Evolutionary conservation across 1,284 basidiomycete genomes (phyloP).

Genomic region (Sporisorium reilianum): DNA sequence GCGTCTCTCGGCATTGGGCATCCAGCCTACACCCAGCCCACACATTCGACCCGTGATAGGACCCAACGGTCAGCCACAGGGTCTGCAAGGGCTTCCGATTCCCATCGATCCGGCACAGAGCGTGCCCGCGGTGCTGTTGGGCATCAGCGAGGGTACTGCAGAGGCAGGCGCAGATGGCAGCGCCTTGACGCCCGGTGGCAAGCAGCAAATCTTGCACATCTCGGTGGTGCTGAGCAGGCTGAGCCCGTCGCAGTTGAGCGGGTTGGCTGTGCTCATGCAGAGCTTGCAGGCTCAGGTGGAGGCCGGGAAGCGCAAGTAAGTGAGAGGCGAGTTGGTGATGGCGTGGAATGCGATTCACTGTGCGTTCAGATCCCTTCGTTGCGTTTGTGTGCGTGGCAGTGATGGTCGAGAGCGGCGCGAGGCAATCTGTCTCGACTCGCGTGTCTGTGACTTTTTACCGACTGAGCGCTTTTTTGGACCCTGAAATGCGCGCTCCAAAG

Average conservation of each 20-base stretch:
- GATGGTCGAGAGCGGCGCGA: too few relatives aligned
- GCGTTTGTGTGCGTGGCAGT: not conserved
- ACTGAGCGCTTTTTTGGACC: conserved; percentile 14
- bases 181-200: conserved; percentile 11
- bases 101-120: conserved; percentile 56
- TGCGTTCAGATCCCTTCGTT: not conserved
- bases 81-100: conserved; percentile 51
- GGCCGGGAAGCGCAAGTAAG: conserved; percentile 32
- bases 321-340: not conserved
- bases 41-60: conserved; percentile 59
- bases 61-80: conserved; percentile 40
- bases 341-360: not conserved
- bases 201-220: conserved; percentile 63
- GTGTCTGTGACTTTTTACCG: not conserved
- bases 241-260: conserved; percentile 61
- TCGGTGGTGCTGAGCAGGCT: conserved; percentile 64
- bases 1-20: conserved; percentile 59
- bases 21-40: conserved; percentile 58
- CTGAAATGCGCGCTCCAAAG: conserved; percentile 6
- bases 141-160: conserved; percentile 58
- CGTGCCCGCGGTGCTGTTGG: conserved; percentile 63
- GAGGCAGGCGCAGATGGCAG: conserved; percentile 14
- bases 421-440: too few relatives aligned
- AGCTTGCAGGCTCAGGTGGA: conserved; percentile 58
- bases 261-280: conserved; percentile 65